A percentile compares a stretch with the other conserved stretches of the same genome.
Conservation (phyloP, 2,329 filamentous ascomycete species). For the Ophiognomonia clavigignenti-juglandacearum region DNA sequence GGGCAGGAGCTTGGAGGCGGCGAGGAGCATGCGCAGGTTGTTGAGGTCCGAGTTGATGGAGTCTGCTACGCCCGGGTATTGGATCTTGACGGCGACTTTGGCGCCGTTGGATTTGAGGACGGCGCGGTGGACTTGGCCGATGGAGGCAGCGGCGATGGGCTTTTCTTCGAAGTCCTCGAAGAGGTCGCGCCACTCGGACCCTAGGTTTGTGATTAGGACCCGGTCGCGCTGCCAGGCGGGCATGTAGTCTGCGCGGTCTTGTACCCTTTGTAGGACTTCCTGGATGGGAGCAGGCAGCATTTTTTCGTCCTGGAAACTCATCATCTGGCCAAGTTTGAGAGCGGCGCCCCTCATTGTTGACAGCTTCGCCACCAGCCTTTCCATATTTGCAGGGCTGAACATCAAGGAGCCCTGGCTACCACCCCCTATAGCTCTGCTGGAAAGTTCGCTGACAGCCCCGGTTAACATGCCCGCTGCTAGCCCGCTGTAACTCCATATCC, state of each 20-base stretch:
- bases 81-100: slow-evolving; percentile 88
- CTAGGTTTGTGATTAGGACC: slow-evolving; percentile 75
- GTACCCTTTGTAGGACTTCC: slow-evolving; percentile 85
- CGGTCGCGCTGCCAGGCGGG: slow-evolving; percentile 86
- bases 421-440: slow-evolving; percentile 74
- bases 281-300: slow-evolving; percentile 86
- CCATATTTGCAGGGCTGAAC: slow-evolving; percentile 86
- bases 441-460: slow-evolving; percentile 78
- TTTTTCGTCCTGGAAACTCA: slow-evolving; percentile 96
- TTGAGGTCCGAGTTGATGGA: slow-evolving; percentile 96
- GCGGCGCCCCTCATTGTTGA: slow-evolving; percentile 96
- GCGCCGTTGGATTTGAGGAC: slow-evolving; percentile 69
- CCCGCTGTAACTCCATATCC: slow-evolving; percentile 92
- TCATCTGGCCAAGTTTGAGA: slow-evolving; percentile 95
- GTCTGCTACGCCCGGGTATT: slow-evolving; percentile 92
- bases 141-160: slow-evolving; percentile 92
- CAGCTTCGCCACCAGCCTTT: slow-evolving; percentile 84
- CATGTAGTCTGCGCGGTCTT: slow-evolving; percentile 98
- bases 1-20: slow-evolving; percentile 83
- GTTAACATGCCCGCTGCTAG: slow-evolving; percentile 94
- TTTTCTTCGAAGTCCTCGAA: slow-evolving; percentile 84
- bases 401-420: slow-evolving; percentile 70
- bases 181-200: slow-evolving; percentile 75
- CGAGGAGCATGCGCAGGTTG: slow-evolving; percentile 86
- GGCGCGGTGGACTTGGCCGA: slow-evolving; percentile 91